Conservation (phyloP, 2,329 filamentous ascomycete species). For the Teratosphaeria destructans region DNA sequence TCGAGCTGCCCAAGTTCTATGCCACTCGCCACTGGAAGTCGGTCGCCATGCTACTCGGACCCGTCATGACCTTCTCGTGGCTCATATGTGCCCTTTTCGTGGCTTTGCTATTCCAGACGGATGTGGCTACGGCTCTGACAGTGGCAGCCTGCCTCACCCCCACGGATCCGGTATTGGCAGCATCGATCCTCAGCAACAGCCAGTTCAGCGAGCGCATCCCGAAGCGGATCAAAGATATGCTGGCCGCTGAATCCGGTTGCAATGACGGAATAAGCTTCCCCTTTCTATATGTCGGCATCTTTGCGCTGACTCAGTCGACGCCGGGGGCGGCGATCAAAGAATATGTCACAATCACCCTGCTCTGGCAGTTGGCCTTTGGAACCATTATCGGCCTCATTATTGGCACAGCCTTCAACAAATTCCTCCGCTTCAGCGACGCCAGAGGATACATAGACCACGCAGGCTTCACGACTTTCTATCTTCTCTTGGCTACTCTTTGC, state of each 20-base stretch:
- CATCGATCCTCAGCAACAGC: constrained; percentile 43
- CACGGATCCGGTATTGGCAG: constrained; percentile 47
- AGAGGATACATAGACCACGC: constrained; percentile 38
- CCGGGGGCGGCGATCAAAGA: constrained; percentile 35
- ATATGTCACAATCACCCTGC: constrained; percentile 44
- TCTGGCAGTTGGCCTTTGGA: constrained; percentile 46
- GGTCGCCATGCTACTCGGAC: constrained; percentile 39
- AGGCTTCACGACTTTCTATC: constrained; percentile 46
- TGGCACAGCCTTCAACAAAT: constrained; percentile 37
- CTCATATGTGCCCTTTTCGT: constrained; percentile 39
- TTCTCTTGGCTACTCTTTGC: constrained; percentile 43
- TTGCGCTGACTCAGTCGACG: constrained; percentile 31
- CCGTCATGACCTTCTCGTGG: constrained; percentile 43
- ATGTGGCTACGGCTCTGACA: constrained; percentile 37
- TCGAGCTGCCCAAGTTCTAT: constrained; percentile 33
- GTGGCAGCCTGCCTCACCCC: constrained; percentile 47
- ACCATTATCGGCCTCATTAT: constrained; percentile 38
- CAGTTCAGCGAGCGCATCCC: constrained; percentile 44
- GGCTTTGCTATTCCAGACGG: constrained; percentile 36
- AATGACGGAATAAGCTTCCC: constrained; percentile 49
- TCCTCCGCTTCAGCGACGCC: constrained; percentile 38
- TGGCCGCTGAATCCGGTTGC: constrained; percentile 45
- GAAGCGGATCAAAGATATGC: constrained; percentile 39
- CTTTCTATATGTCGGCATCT: constrained; percentile 45
- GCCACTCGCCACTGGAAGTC: constrained; percentile 43